phyloP scores from a whole-genome alignment of 345 rosid genomes.

The Lepidium didymum region DNA sequence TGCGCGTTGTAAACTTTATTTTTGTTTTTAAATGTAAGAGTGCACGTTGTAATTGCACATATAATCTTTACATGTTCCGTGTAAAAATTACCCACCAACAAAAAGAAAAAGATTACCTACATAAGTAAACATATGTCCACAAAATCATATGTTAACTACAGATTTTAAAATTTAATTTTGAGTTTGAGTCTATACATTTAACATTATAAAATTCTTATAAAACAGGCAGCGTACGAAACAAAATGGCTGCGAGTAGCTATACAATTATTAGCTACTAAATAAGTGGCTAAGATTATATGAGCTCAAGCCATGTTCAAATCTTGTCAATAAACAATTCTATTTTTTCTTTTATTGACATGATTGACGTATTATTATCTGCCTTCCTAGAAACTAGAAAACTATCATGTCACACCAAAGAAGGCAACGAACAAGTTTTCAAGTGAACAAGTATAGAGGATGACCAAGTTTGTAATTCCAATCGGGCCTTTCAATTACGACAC shows the following conservation, averaged over 20 bases:
- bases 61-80: not conserved
- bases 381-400: too few relatives aligned
- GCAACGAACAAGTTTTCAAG: too few relatives aligned
- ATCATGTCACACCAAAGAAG: too few relatives aligned
- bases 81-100: not conserved
- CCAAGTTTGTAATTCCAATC: not conserved
- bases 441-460: too few relatives aligned
- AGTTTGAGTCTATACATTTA: not conserved
- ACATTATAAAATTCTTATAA: not conserved
- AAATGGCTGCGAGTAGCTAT: not conserved
- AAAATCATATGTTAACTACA: not conserved
- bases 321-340: not conserved
- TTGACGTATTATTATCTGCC: too few relatives aligned
- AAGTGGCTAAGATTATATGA: not conserved
- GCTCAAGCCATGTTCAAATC: not conserved
- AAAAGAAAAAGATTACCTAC: not conserved
- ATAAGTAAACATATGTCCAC: not conserved
- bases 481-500: not conserved
- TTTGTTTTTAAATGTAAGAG: too few relatives aligned
- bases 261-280: not conserved
- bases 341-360: too few relatives aligned
- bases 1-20: too few relatives aligned
- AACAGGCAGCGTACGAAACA: slow-evolving; percentile 2
- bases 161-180: not conserved
- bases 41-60: not conserved